Evolutionary conservation across 768 basidiomycete genomes (phyloP), one percentile per base, ranked within the genome.

Genomic region (Daedaleopsis nitida): DNA sequence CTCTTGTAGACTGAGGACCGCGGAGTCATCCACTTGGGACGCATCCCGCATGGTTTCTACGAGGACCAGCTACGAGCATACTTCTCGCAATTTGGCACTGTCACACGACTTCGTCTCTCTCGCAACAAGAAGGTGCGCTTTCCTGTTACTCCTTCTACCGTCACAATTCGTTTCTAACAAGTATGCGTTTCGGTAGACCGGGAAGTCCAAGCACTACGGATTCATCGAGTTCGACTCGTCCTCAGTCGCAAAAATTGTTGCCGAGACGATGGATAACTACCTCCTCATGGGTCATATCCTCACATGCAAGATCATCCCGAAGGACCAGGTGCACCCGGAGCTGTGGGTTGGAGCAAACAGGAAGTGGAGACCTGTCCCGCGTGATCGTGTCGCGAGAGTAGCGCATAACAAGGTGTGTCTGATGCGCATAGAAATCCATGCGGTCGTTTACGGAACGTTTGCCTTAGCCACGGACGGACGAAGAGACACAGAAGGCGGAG

Each of bases 181-280:
- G 17, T 11, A 8, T n/a, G n/a, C n/a, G 21, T 62, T 5, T 19
- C 21, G 39, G n/a, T 27, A 98, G 96, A 96, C 94, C 14, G 97
- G 97, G 56, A 84, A 83, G 64, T 96, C 96, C 49, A 99, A 98
- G 76, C 96, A 98, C 74, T 98, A 96, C 75, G 96, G 86, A 3
- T 98, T 96, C 80, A 81, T 99, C 69, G 96, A 98, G 75, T 97
- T 99, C 73, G 86, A 88, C 57, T 95, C 93, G 45, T 83, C 86
- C 19, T 82, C 89, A 0, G 95, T 98, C 34, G 96, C 97, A 0
- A 78, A 95, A 70, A 98, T 99, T 64, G 97, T 97, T 9, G 89
- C 92, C 1, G 97, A 98, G 70, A 98, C 96, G 48, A 98, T 98
- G 97, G 87, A 99, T 81, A 98, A 97, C 78, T 99, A 98, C 75